Base-by-base conservation (phyloP, 1,284 basidiomycete species). In the Apiotrichum porosum region DNA sequence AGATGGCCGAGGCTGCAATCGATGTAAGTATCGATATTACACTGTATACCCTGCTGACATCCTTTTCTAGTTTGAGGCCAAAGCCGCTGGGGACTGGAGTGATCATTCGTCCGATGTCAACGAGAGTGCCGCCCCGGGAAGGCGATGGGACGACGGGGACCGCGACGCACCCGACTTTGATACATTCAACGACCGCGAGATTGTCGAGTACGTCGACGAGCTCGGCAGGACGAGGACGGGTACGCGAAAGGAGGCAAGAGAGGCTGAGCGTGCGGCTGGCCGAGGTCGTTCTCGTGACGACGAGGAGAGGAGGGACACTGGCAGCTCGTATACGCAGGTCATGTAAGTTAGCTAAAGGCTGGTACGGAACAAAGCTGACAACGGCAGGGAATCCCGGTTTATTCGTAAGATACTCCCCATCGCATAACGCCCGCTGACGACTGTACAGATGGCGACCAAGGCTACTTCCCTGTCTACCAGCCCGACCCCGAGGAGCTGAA, bases 391-490 rank as follows among this genome's bases (percentile, higher is more conserved):
- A 57, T 77, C 83, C 47, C 74, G 75, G 48, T 80, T 80, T 42
- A 72, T 78, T 37, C 65, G 77, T 78, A 53, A 61, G 74, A 56
- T 9, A 4, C 26, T 12, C 13, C 21, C 14, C 23, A 2, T 22
- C 3, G 4, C n/a, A n/a, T n/a, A n/a, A n/a, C 6, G 6, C 17
- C 1, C 21, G 42, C 50, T 52, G 38, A 52, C 45, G 34, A 46
- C n/a, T n/a, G n/a, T n/a, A n/a, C 35, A 44, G 66, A 86, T 49
- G 88, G 83, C 44, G 87, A 92, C 79, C 60, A 84, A 81, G 64
- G 82, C 80, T 75, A 69, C 50, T 97, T 92, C 70, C 91, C 91
- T 0, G 81, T 86, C 0, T 95, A 90, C 62, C 81, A 85, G 61
- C 88, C 86, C 6, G 82, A 86, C n/a, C 80, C 78, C 1, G 89